phyloP scores from a whole-genome alignment of 1,284 basidiomycete species.

The Fomitopsis pinicola region DNA sequence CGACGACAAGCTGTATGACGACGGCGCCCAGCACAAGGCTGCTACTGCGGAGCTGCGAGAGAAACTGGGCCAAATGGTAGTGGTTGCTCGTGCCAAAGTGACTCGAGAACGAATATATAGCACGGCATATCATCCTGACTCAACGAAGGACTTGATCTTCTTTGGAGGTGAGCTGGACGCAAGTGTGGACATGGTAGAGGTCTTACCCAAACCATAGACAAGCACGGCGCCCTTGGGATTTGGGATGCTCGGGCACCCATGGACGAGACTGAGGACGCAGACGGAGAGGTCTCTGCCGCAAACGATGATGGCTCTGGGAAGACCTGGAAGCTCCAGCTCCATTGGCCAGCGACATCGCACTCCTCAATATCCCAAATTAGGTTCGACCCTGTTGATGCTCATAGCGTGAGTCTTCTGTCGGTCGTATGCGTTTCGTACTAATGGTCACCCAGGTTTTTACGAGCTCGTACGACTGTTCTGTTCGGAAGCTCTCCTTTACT shows the following conservation, averaged over 20 bases:
- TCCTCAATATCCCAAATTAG: conserved; percentile 75
- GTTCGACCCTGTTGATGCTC: conserved; percentile 66
- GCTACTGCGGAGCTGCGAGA: conserved; percentile 50
- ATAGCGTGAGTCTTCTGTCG: conserved; percentile 45
- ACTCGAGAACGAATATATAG: conserved; percentile 70
- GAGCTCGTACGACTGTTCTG: conserved; percentile 72
- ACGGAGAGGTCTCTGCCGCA: conserved; percentile 41
- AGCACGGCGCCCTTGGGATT: conserved; percentile 73
- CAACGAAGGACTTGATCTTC: conserved; percentile 75
- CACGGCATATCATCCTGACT: conserved; percentile 73
- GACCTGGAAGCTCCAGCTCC: conserved; percentile 73
- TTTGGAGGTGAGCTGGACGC: conserved; percentile 55
- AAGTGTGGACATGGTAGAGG: not conserved
- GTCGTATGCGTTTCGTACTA: not conserved
- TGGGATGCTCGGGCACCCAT: conserved; percentile 72
- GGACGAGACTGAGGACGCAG: conserved; percentile 61
- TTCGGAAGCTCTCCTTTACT: conserved; percentile 66
- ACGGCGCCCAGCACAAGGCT: conserved; percentile 35
- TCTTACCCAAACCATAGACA: conserved; percentile 43
- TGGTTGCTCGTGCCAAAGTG: conserved; percentile 73
- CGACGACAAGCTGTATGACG: conserved; percentile 47
- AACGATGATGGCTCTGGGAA: conserved; percentile 57
- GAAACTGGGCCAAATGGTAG: conserved; percentile 48
- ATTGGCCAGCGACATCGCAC: conserved; percentile 76
- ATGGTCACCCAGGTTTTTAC: conserved; percentile 57